phyloP scores from a whole-genome alignment of 1,284 basidiomycete species.

The Athelia sp. region DNA sequence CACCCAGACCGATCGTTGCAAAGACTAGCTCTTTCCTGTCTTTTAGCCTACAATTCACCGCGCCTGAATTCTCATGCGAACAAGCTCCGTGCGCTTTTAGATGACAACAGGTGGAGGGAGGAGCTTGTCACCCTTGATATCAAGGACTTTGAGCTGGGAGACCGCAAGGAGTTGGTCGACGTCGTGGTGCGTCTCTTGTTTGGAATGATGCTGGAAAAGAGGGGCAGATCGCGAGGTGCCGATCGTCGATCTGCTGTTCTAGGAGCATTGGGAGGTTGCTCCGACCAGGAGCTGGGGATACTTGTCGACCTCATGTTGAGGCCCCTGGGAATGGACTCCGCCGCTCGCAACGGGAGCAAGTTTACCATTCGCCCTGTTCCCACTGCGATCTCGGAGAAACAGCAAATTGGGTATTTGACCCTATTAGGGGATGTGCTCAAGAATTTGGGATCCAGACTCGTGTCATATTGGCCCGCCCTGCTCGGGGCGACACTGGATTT shows the following conservation, averaged over 20 bases:
- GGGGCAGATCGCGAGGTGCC: slow-evolving; percentile 66
- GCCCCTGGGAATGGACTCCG: slow-evolving; percentile 48
- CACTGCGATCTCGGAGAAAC: slow-evolving; percentile 50
- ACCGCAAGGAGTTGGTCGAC: slow-evolving; percentile 71
- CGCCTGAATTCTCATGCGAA: slow-evolving; percentile 65
- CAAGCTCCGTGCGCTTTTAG: slow-evolving; percentile 68
- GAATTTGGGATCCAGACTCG: slow-evolving; percentile 71
- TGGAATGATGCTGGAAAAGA: slow-evolving; percentile 84
- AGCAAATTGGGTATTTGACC: slow-evolving; percentile 80
- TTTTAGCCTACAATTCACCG: slow-evolving; percentile 82
- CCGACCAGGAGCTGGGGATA: slow-evolving; percentile 69
- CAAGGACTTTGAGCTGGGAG: slow-evolving; percentile 53
- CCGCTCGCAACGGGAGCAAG: slow-evolving; percentile 15
- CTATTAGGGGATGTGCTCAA: slow-evolving; percentile 82
- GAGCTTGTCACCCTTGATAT: slow-evolving; percentile 76
- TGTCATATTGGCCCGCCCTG: slow-evolving; percentile 68
- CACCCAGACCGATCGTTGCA: slow-evolving; percentile 85
- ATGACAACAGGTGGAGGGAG: slow-evolving; percentile 88
- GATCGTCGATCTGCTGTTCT: slow-evolving; percentile 81
- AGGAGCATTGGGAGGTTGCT: slow-evolving; percentile 65
- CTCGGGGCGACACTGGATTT: slow-evolving; percentile 66
- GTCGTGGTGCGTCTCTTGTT: slow-evolving; percentile 79
- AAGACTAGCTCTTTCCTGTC: slow-evolving; percentile 70
- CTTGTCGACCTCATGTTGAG: slow-evolving; percentile 91
- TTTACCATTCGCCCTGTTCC: slow-evolving; percentile 27